phyloP scores from a whole-genome alignment of 257 asterid genomes.

The Cruciata laevipes region DNA sequence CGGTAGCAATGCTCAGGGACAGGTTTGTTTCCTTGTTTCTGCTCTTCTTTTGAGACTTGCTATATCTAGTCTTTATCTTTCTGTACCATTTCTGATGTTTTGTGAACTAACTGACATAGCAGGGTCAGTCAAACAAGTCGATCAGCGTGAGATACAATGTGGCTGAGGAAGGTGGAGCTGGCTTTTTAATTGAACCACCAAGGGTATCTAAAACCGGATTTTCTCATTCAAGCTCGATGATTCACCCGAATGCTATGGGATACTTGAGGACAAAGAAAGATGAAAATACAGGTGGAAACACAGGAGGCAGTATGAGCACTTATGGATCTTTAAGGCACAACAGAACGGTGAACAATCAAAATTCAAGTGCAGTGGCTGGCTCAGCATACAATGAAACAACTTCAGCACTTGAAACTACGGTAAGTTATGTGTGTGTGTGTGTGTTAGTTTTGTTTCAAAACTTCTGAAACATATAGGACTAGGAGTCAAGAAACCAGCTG shows the following conservation, averaged over 20 bases:
- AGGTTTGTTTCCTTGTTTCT: constrained; percentile 25
- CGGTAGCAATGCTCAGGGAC: constrained; percentile 25
- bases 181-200: constrained; percentile 58
- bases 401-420: constrained; percentile 22
- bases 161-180: constrained; percentile 47
- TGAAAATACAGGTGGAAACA: constrained; percentile 34
- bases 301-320: constrained; percentile 10
- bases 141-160: constrained; percentile 40
- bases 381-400: constrained; percentile 18
- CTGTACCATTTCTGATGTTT: background rate
- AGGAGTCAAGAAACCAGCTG: background rate
- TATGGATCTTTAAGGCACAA: constrained; percentile 24
- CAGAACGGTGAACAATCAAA: constrained; percentile 19
- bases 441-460: too few species aligned
- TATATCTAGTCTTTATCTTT: too few species aligned
- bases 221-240: constrained; percentile 52
- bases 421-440: background rate
- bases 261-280: constrained; percentile 35
- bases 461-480: background rate
- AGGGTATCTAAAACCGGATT: constrained; percentile 37
- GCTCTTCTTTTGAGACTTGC: background rate
- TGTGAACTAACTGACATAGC: constrained; percentile 9
- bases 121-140: constrained; percentile 35
- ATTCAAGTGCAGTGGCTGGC: constrained; percentile 15
- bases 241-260: constrained; percentile 55